phyloP scores from a whole-genome alignment of 176 grass and related monocot genomes.

The Oryza officinalis region DNA sequence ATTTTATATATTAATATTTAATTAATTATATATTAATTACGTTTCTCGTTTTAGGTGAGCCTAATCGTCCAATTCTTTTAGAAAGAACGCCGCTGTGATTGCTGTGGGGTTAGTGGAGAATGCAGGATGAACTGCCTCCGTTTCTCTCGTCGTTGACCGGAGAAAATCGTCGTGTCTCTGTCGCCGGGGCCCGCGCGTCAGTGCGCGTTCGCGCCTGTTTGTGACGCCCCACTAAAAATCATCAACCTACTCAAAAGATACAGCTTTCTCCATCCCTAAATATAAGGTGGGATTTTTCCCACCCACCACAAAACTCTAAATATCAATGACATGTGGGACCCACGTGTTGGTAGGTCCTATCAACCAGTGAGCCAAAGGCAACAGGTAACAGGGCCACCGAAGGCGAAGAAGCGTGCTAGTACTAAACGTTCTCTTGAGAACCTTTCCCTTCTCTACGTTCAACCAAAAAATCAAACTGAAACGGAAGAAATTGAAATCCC shows the following conservation, averaged over 20 bases:
- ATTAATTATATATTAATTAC: too few relatives aligned
- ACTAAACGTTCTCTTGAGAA: neutral
- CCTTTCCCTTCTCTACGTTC: slow-evolving; percentile 17
- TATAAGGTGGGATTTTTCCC: too few relatives aligned
- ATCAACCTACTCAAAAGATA: neutral
- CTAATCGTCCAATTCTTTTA: too few relatives aligned
- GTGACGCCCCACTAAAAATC: slow-evolving; percentile 28
- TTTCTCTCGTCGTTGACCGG: neutral
- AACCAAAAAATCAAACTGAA: slow-evolving; percentile 32
- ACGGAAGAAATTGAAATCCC: neutral
- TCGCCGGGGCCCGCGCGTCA: neutral
- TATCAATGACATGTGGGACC: neutral
- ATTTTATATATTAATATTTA: too few relatives aligned
- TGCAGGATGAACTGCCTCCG: too few relatives aligned
- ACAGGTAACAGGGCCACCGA: neutral
- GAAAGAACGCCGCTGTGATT: too few relatives aligned
- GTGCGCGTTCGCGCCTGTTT: neutral
- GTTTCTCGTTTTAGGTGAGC: too few relatives aligned
- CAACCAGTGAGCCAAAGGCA: neutral
- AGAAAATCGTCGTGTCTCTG: neutral
- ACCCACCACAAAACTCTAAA: neutral
- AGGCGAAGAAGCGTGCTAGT: neutral
- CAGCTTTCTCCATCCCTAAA: slow-evolving; percentile 22
- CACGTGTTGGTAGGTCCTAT: rapidly evolving
- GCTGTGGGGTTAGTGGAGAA: too few relatives aligned